Evolutionary conservation across 805 yeast species (phyloP).

Genomic region (Metschnikowia cerradonensis): DNA sequence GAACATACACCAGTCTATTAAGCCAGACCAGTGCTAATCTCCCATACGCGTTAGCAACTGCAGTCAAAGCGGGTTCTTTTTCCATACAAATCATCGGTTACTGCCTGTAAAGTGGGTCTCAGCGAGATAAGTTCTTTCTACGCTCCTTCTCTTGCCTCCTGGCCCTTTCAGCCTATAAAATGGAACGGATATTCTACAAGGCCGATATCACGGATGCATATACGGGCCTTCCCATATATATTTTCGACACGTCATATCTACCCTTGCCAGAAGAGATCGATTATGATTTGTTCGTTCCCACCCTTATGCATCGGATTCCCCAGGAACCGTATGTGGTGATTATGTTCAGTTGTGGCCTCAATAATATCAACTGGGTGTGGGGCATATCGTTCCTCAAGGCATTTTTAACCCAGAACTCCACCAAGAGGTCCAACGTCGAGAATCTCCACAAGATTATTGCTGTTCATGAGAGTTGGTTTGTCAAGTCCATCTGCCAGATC

Average conservation of each 20-base stretch:
- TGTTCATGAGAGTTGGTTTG: conserved; percentile 90
- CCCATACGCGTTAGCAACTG: not conserved
- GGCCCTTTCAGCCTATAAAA: conserved; percentile 5
- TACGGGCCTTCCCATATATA: conserved; percentile 62
- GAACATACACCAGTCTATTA: not conserved
- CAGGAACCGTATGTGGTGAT: conserved; percentile 59
- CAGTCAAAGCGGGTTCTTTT: not conserved
- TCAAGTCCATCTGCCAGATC: conserved; percentile 71
- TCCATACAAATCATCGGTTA: not conserved
- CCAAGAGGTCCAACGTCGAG: conserved; percentile 45
- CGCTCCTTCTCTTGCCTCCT: not conserved
- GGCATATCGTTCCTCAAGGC: conserved; percentile 51
- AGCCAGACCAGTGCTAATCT: not conserved
- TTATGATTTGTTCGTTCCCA: conserved; percentile 52
- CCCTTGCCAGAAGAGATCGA: conserved; percentile 52
- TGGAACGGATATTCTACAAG: conserved; percentile 51
- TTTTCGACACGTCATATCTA: conserved; percentile 77
- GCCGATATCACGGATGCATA: conserved; percentile 63
- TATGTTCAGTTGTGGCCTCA: conserved; percentile 81
- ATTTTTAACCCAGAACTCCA: conserved; percentile 47
- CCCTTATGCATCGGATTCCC: conserved; percentile 57
- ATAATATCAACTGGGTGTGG: conserved; percentile 63
- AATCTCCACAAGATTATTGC: conserved; percentile 60
- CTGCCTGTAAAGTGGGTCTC: not conserved
- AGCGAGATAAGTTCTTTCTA: not conserved